A percentile compares a stretch with the other conserved stretches of the same genome.
Conservation (phyloP, 2,329 filamentous ascomycete genomes). For the Nigrograna mackinnonii region DNA sequence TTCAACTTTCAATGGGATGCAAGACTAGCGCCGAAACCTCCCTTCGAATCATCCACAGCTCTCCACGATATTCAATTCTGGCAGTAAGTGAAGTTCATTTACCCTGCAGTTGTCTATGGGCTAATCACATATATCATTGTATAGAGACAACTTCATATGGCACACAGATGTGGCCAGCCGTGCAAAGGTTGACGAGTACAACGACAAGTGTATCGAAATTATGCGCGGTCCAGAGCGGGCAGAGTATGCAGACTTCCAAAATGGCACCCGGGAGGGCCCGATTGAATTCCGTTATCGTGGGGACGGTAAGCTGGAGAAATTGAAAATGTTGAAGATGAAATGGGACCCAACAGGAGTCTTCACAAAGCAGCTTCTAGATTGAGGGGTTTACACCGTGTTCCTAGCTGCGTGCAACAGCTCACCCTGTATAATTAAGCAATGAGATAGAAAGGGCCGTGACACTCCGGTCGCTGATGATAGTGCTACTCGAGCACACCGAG, state of each 20-base stretch:
- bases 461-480: too few species aligned
- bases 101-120: not conserved
- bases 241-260: slow-evolving; percentile 1
- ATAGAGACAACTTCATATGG: slow-evolving; percentile 2
- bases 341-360: slow-evolving; percentile 1
- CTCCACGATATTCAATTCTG: slow-evolving; percentile 1
- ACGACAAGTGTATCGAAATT: slow-evolving; percentile 1
- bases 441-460: too few species aligned
- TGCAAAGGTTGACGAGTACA: not conserved
- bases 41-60: not conserved
- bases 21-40: not conserved
- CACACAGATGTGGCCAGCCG: not conserved
- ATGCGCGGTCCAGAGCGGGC: not conserved
- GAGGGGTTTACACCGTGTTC: too few species aligned
- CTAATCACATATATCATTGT: not conserved
- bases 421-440: too few species aligned
- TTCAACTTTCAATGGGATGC: slow-evolving; percentile 3
- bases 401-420: too few species aligned
- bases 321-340: slow-evolving; percentile 1
- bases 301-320: not conserved
- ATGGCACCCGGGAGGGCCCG: not conserved
- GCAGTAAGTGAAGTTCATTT: not conserved
- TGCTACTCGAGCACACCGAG: too few species aligned
- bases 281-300: slow-evolving; percentile 1
- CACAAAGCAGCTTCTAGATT: slow-evolving; percentile 1